These are phyloP conservation scores for Phytophthora nicotianae DNA, from an alignment of 352 stramenopile genomes.

Conservation along the genomic window DNA sequence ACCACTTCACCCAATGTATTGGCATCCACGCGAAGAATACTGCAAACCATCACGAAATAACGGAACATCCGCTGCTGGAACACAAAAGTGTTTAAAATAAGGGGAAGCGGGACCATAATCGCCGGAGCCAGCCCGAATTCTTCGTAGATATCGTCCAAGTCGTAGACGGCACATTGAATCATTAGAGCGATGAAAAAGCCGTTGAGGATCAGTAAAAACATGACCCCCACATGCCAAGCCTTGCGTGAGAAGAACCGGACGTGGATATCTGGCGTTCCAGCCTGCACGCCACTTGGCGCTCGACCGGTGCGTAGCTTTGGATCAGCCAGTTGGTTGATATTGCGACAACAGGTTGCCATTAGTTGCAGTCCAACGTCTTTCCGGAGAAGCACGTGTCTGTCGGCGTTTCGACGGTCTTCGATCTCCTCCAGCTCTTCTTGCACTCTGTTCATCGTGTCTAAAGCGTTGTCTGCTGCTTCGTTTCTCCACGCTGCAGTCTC, in stretches of 20 bases:
- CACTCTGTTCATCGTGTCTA: conserved; percentile 24
- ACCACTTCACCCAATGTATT: conserved; percentile 59
- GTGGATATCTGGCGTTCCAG: conserved; percentile 15
- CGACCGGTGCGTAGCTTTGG: conserved; percentile 3
- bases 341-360: conserved; percentile 24
- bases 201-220: conserved; percentile 74
- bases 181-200: conserved; percentile 67
- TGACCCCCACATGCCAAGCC: conserved; percentile 67
- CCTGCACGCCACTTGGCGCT: conserved; percentile 11
- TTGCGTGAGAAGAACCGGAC: conserved; percentile 67
- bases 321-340: conserved; percentile 17
- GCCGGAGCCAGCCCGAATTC: conserved; percentile 39
- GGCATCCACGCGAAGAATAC: conserved; percentile 61
- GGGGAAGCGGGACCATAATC: conserved; percentile 43
- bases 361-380: conserved; percentile 34
- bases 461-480: conserved; percentile 26
- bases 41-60: conserved; percentile 64
- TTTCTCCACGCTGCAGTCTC: conserved; percentile 21
- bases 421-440: conserved; percentile 35
- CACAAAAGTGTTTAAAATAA: conserved; percentile 63
- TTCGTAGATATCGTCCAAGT: conserved; percentile 34
- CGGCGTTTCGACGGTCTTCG: conserved; percentile 23
- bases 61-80: conserved; percentile 66
- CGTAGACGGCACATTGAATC: conserved; percentile 67
- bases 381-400: conserved; percentile 16